phyloP scores from a whole-genome alignment of 139 green algal species.

The Haematococcus lacustris region DNA sequence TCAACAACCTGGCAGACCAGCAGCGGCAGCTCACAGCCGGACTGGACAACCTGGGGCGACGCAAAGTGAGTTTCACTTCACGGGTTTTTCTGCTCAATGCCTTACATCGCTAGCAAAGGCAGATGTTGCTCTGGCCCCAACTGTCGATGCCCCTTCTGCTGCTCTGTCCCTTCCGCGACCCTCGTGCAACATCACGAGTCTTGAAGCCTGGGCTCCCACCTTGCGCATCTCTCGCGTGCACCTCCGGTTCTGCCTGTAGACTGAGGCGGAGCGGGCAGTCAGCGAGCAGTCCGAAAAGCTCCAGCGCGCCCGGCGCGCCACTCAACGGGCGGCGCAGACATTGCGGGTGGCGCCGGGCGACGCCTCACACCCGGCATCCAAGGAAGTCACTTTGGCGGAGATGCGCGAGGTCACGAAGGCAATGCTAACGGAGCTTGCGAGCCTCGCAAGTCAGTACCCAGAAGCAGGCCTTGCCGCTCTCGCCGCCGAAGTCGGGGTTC shows the following conservation, averaged over 20 bases:
- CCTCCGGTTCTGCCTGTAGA: conserved; percentile 12
- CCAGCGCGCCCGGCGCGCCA: conserved; percentile 26
- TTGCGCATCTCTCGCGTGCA: background rate
- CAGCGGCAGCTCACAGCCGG: conserved; percentile 22
- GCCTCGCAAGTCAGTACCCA: conserved; percentile 27
- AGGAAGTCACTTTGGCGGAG: conserved; percentile 19
- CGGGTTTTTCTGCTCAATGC: background rate
- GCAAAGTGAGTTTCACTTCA: conserved; percentile 7
- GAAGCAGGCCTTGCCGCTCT: conserved; percentile 16
- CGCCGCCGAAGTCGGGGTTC: conserved; percentile 24
- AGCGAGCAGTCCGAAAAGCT: conserved; percentile 50
- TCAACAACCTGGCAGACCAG: conserved; percentile 29
- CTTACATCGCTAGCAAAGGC: background rate
- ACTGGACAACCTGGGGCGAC: conserved; percentile 32
- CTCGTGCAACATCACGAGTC: background rate
- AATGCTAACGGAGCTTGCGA: conserved; percentile 33
- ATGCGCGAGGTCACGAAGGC: conserved; percentile 9
- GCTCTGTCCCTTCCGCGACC: no score
- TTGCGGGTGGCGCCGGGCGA: conserved; percentile 17
- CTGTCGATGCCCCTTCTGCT: background rate
- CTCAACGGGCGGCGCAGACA: conserved; percentile 19
- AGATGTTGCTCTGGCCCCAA: background rate
- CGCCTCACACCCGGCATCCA: background rate
- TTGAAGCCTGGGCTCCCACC: background rate
- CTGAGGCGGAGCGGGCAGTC: conserved; percentile 28